Evolutionary conservation across 1,284 basidiomycete species (phyloP).

Genomic region (Pseudozyma pruni): DNA sequence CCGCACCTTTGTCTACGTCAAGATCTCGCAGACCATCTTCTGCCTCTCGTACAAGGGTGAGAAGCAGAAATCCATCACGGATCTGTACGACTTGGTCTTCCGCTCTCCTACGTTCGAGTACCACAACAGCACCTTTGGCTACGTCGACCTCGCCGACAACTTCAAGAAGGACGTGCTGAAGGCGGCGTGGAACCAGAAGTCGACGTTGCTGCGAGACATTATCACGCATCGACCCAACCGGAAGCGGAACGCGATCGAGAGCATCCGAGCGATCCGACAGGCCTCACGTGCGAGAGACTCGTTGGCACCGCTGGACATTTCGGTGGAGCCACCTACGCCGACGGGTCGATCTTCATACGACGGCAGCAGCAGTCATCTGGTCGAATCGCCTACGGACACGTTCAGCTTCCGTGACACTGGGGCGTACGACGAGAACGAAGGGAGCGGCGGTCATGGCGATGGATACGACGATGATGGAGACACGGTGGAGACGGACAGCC

Average conservation of each 20-base stretch:
- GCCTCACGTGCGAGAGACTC: constrained; percentile 19
- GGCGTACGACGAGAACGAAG: not conserved
- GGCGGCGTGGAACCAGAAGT: constrained; percentile 64
- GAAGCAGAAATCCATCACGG: constrained; percentile 70
- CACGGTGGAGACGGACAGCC: not conserved
- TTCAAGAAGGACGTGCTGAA: constrained; percentile 65
- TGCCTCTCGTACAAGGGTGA: constrained; percentile 71
- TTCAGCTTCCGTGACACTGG: constrained; percentile 20
- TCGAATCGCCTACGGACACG: constrained; percentile 34
- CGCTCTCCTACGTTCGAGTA: constrained; percentile 76
- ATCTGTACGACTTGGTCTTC: constrained; percentile 72
- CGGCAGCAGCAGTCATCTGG: constrained; percentile 19
- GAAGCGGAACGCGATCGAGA: constrained; percentile 45
- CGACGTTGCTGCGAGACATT: constrained; percentile 60
- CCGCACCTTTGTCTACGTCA: constrained; percentile 81
- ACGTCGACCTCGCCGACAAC: constrained; percentile 60
- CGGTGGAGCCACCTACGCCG: constrained; percentile 39
- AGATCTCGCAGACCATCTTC: constrained; percentile 76
- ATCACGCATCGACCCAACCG: constrained; percentile 49
- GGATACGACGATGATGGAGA: constrained; percentile 17
- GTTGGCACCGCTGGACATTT: constrained; percentile 24
- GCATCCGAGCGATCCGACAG: constrained; percentile 37
- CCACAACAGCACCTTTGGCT: constrained; percentile 84
- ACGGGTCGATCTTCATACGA: constrained; percentile 7
- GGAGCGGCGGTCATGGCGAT: constrained; percentile 6